Evolutionary conservation across 495 filamentous ascomycete genomes (phyloP), one percentile per base, ranked within the genome.

Genomic region (Hypoxylon intermedium): DNA sequence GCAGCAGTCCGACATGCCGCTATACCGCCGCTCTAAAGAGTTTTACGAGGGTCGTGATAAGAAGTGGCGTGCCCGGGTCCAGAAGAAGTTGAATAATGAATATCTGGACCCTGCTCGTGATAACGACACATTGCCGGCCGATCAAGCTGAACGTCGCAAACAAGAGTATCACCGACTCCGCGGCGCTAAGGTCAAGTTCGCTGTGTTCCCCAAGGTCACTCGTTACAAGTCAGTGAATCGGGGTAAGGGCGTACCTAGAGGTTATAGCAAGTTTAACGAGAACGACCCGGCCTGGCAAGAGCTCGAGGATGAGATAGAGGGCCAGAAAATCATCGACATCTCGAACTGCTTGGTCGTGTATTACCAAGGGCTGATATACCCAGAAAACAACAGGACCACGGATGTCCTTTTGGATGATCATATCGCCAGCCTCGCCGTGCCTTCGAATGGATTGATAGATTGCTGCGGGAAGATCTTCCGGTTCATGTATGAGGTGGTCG

Each of bases 161-260:
- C 47, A 58, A 42, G 48, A 67, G 13, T 53, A 57, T 45, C 51
- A 55, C n/a, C 67, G 71, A 0, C 59, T 61, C 0, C 75, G 75
- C 26, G 57, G 75, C 3, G 75, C 67, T 42, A 78, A 73, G 59
- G 71, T 77, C 30, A 75, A 76, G 58, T 69, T 75, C 36, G 58
- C 68, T 41, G 61, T 75, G 15, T 75, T 73, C 67, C 77, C 77
- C 26, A 57, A 64, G 46, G 37, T 77, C 23, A 69, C 72, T 42
- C 69, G 76, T 15, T 76, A 70, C 52, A 38, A 19, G 9, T 56
- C 72, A 5, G 40, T 53, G 20, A 65, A 68, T 28, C n/a, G 51
- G 42, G 59, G 69, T 16, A 56, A 48, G 5, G 45, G 42, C 21
- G n/a, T 30, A 18, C 6, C 16, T 38, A 20, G 4, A 15, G 20